Evolutionary conservation across 768 basidiomycete genomes (phyloP).

Genomic region (Pleurotus tuber-regium): DNA sequence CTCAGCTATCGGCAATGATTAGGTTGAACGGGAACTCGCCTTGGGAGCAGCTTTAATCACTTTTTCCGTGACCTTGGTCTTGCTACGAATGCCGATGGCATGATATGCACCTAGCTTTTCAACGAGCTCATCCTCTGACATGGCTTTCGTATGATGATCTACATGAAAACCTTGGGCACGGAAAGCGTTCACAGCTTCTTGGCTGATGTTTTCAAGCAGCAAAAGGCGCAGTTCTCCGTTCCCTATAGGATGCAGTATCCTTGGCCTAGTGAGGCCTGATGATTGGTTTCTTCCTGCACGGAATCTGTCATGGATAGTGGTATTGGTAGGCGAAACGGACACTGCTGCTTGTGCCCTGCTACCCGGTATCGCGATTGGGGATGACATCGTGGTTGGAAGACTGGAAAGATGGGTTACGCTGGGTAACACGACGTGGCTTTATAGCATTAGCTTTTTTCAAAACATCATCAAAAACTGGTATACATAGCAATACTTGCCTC

Average conservation of each 20-base stretch:
- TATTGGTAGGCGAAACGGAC: constrained; percentile 50
- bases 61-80: constrained; percentile 92
- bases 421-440: background rate
- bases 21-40: constrained; percentile 36
- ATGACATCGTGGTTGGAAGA: constrained; percentile 36
- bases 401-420: background rate
- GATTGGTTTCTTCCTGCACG: constrained; percentile 21
- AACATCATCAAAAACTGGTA: background rate
- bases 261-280: constrained; percentile 49
- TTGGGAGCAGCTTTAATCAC: constrained; percentile 87
- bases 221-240: constrained; percentile 81
- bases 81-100: constrained; percentile 95
- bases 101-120: constrained; percentile 82
- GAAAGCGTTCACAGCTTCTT: constrained; percentile 82
- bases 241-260: constrained; percentile 77
- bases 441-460: background rate
- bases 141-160: constrained; percentile 81
- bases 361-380: constrained; percentile 45
- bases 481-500: too few species aligned
- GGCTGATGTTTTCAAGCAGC: constrained; percentile 93
- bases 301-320: constrained; percentile 46
- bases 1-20: background rate
- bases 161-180: constrained; percentile 85
- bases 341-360: constrained; percentile 33
- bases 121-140: constrained; percentile 93